Base-by-base conservation (phyloP, 2,329 filamentous ascomycete genomes). In the Juglanconis oblonga region DNA sequence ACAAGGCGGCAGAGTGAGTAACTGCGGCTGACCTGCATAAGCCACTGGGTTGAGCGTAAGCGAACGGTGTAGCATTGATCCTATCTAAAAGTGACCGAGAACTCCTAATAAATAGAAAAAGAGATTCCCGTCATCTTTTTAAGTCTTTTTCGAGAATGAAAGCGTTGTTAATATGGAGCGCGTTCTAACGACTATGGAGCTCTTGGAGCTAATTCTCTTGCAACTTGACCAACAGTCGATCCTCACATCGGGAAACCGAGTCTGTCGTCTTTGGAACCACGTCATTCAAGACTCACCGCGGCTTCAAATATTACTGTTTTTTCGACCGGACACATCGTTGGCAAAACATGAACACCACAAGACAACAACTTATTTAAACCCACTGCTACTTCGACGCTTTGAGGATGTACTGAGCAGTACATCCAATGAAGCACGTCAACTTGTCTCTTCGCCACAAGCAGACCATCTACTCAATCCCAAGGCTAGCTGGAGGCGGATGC, bases 201-300 rank as follows among this genome's bases (percentile, higher is more conserved):
- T 66, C 17, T 51, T 67, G n/a, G 62, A 63, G 42, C 53, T 57
- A 3, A 63, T 67, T 40, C 66, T 67, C 14, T 54, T 57, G 11
- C 33, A 64, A 8, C 48, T 66, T 3, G 66, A 67, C 45, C 42
- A 38, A 14, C 61, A 50, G 33, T 65, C 66, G 1, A 52, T 65
- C 29, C 58, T 67, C 47, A 58, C 53, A 29, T 63, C 65, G 2
- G 64, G 58, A 13, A 54, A 57, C 42, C 64, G 60, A 17, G 66
- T 67, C 35, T 65, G 64, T 50, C 51, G 31, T 6, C 13, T 14
- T 9, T 65, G 63, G 63, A 55, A 54, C 17, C 14, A 42, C 5
- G 17, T 60, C n/a, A 62, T 65, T 45, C 11, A 13, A n/a, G 42
- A 31, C 4, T 60, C 58, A 1, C 47, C 56, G 3, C 13, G 33